These are phyloP conservation scores for Echinosophora koreensis DNA, from an alignment of 306 rosid genomes.

Conservation along the genomic window DNA sequence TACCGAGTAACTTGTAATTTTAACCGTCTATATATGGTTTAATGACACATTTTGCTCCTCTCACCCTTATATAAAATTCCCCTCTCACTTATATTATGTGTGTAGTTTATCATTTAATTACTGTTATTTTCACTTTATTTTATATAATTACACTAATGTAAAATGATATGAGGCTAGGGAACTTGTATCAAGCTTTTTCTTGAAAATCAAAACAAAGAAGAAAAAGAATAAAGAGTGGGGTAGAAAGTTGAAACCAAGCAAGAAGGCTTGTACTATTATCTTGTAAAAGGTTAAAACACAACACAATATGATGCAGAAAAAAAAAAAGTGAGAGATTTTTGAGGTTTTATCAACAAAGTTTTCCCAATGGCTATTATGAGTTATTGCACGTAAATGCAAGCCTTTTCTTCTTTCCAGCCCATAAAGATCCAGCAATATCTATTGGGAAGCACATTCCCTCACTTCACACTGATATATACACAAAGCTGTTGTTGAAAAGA, in stretches of 20 bases:
- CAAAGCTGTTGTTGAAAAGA: conserved; percentile 23
- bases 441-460: conserved; percentile 40
- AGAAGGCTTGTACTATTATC: conserved; percentile 39
- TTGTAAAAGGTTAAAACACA: conserved; percentile 43
- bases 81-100: no score
- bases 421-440: conserved; percentile 46
- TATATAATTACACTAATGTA: no score
- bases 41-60: no score
- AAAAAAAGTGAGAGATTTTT: not conserved
- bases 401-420: conserved; percentile 41
- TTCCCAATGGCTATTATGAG: conserved; percentile 50
- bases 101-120: no score
- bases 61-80: no score
- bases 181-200: no score
- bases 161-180: no score
- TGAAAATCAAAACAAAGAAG: not conserved
- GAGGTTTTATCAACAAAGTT: conserved; percentile 37
- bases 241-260: conserved; percentile 27
- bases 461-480: conserved; percentile 47
- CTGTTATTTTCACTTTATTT: no score
- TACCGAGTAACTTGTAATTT: no score
- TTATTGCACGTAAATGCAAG: conserved; percentile 48
- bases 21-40: no score
- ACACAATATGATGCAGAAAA: not conserved
- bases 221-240: conserved; percentile 13